phyloP scores from a whole-genome alignment of 805 yeast species.

The Teunomyces stri region DNA sequence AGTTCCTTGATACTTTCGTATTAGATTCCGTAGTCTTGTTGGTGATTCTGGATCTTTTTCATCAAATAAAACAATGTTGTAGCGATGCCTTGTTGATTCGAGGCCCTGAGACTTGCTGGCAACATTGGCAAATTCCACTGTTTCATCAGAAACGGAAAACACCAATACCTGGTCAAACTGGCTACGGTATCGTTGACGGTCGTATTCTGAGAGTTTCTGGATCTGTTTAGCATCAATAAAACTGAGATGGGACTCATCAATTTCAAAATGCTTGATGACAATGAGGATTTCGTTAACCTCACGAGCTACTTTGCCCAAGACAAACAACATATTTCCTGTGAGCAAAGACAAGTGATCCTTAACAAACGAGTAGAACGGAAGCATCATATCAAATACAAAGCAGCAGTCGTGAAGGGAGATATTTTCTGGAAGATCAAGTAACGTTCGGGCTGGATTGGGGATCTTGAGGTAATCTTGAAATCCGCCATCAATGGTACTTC shows the following conservation, averaged over 20 bases:
- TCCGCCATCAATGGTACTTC: conserved; percentile 38
- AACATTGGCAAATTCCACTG: conserved; percentile 20
- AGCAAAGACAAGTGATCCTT: conserved; percentile 14
- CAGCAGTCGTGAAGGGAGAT: conserved; percentile 38
- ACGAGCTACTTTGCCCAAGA: conserved; percentile 25
- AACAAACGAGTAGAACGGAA: conserved; percentile 34
- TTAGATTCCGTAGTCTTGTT: conserved; percentile 5
- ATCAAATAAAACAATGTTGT: conserved; percentile 20
- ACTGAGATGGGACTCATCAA: conserved; percentile 8
- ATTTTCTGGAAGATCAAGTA: conserved; percentile 28
- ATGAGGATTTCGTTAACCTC: conserved; percentile 40
- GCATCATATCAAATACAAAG: conserved; percentile 30
- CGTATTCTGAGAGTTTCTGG: conserved; percentile 8
- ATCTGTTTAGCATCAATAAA: conserved; percentile 11
- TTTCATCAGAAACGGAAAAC: conserved; percentile 15
- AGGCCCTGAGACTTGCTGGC: conserved; percentile 25
- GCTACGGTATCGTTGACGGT: conserved; percentile 9
- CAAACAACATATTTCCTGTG: conserved; percentile 21
- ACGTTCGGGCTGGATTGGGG: conserved; percentile 19
- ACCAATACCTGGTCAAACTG: conserved; percentile 20
- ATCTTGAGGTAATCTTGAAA: conserved; percentile 36
- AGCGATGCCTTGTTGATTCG: conserved; percentile 25
- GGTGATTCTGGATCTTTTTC: conserved; percentile 14
- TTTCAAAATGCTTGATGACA: conserved; percentile 26
- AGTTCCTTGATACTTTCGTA: conserved; percentile 11